Evolutionary conservation across 306 rosid genomes (phyloP).

Genomic region (Cotoneaster glaucophyllus): DNA sequence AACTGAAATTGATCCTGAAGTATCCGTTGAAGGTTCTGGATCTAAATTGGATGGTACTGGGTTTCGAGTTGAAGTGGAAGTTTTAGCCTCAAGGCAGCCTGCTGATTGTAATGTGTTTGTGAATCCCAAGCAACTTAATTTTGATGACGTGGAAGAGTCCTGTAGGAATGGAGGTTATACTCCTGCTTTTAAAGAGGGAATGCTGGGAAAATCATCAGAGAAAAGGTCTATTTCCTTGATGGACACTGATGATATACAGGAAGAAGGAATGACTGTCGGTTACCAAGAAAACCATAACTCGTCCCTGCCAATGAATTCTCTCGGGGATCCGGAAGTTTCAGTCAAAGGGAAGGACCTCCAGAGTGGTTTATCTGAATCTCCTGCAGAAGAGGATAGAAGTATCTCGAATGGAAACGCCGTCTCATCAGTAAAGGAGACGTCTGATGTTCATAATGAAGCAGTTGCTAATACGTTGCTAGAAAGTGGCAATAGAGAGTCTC

Average conservation of each 20-base stretch:
- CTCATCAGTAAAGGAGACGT: conserved; percentile 21
- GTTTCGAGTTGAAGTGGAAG: conserved; percentile 31
- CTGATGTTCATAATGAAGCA: conserved; percentile 22
- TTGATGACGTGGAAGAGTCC: conserved; percentile 35
- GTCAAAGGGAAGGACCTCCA: conserved; percentile 21
- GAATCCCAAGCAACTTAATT: conserved; percentile 51
- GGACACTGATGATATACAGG: conserved; percentile 21
- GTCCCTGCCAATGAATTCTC: conserved; percentile 11
- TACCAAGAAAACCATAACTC: conserved; percentile 25
- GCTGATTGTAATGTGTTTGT: conserved; percentile 35
- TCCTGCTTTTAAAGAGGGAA: conserved; percentile 21
- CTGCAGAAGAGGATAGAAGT: conserved; percentile 7
- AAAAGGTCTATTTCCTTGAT: conserved; percentile 10
- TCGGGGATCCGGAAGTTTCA: conserved; percentile 21
- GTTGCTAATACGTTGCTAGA: conserved; percentile 7
- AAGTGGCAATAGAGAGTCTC: conserved; percentile 23
- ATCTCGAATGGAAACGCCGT: conserved; percentile 5
- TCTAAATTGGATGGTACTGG: conserved; percentile 19
- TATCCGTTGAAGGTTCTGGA: conserved; percentile 23
- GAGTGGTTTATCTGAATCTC: conserved; percentile 15
- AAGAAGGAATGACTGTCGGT: conserved; percentile 17
- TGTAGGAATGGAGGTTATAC: conserved; percentile 31
- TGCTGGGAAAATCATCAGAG: conserved; percentile 19
- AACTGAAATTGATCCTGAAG: conserved; percentile 20
- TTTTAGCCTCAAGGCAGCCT: conserved; percentile 20